These are phyloP conservation scores for Beta corolliflora DNA, from an alignment of 179 eudicot species.

Conservation along the genomic window DNA sequence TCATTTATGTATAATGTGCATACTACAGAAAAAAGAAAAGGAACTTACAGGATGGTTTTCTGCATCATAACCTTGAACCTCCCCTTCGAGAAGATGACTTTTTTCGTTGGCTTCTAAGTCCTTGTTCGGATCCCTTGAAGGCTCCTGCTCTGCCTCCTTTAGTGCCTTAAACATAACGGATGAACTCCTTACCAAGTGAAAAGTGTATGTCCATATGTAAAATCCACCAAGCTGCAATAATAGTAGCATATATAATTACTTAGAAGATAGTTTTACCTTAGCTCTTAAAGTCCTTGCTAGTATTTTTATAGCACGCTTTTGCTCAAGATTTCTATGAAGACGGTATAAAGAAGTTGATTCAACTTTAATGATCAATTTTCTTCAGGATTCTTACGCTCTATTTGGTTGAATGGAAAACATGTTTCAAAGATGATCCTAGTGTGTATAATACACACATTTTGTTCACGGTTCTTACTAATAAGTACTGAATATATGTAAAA, in stretches of 20 bases:
- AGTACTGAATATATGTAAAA: neutral
- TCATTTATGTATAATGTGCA: neutral
- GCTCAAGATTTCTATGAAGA: too few species aligned
- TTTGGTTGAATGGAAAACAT: too few species aligned
- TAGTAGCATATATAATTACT: neutral
- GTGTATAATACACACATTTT: neutral
- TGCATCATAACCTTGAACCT: constrained; percentile 38
- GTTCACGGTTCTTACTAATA: neutral
- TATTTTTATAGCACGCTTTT: too few species aligned
- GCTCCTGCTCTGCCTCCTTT: constrained; percentile 36
- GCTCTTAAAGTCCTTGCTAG: too few species aligned
- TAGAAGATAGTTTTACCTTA: too few species aligned
- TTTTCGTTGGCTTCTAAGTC: constrained; percentile 55
- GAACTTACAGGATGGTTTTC: constrained; percentile 42
- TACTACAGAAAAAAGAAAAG: neutral
- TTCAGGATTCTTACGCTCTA: too few species aligned
- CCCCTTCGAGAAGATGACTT: constrained; percentile 54
- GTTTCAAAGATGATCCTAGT: neutral
- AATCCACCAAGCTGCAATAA: constrained; percentile 68
- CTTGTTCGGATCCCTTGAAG: constrained; percentile 51
- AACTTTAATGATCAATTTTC: too few species aligned
- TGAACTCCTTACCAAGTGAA: constrained; percentile 63
- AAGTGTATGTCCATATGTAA: constrained; percentile 86
- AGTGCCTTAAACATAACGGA: constrained; percentile 41
- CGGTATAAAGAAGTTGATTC: too few species aligned